Percentiles rank a stretch among this genome's conserved stretches.
These are phyloP conservation scores for Parasitella parasitica DNA, from an alignment of 371 early-diverging fungal species.

Conservation along the genomic window DNA sequence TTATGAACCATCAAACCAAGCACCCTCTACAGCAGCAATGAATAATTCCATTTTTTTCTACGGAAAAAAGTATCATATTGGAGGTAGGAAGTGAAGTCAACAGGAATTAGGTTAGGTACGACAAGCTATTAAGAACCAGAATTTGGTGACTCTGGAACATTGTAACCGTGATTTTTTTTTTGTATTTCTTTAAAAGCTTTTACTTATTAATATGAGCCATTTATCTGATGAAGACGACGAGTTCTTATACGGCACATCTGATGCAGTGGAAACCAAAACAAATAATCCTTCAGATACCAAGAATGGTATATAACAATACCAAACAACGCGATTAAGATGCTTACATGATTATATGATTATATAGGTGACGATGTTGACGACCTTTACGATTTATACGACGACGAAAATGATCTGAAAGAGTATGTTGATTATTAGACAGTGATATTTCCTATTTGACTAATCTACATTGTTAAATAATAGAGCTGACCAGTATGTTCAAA, in stretches of 20 bases:
- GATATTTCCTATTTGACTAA: neutral
- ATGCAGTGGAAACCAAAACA: neutral
- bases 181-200: neutral
- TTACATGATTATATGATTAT: neutral
- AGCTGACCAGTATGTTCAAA: conserved; percentile 12
- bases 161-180: no score
- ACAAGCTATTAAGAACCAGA: no score
- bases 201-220: conserved; percentile 7
- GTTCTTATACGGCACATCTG: conserved; percentile 24
- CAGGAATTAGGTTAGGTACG: no score
- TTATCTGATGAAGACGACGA: conserved; percentile 27
- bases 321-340: neutral
- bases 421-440: neutral
- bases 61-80: no score
- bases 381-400: conserved; percentile 25
- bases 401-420: conserved; percentile 21
- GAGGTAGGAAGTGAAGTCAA: no score
- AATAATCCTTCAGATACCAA: conserved; percentile 3
- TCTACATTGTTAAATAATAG: neutral
- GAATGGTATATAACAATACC: neutral
- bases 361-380: conserved; percentile 16
- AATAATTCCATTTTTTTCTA: no score
- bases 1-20: no score
- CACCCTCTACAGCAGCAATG: no score
- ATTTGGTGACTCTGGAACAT: no score